Conservation (phyloP, 495 filamentous ascomycete genomes). For the Daldinia caldariorum region DNA sequence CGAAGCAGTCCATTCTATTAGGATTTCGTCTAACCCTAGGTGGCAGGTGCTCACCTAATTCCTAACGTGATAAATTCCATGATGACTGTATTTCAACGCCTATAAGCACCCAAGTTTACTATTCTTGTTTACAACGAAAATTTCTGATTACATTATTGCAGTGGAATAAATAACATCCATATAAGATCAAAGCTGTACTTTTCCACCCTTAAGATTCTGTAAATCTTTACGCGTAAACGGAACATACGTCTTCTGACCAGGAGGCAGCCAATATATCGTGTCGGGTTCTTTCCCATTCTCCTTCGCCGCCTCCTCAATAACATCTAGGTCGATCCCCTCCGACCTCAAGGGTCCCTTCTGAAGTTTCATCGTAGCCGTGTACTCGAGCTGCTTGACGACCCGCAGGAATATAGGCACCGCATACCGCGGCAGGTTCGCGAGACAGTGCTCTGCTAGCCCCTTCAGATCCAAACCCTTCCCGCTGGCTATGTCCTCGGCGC, state of each 20-base stretch:
- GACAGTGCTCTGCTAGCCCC: constrained; percentile 54
- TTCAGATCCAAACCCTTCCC: constrained; percentile 29
- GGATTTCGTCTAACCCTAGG: background rate
- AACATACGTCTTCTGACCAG: constrained; percentile 60
- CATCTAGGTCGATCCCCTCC: constrained; percentile 71
- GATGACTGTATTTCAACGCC: background rate
- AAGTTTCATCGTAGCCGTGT: constrained; percentile 84
- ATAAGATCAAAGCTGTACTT: constrained; percentile 40
- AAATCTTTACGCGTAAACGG: constrained; percentile 68
- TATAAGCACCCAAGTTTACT: background rate
- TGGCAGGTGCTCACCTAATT: too few species aligned
- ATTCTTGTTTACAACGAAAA: background rate
- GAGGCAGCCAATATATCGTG: constrained; percentile 63
- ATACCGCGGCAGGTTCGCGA: constrained; percentile 71
- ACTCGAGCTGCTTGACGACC: constrained; percentile 64
- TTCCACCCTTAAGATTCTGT: constrained; percentile 59
- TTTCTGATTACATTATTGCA: background rate
- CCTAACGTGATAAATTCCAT: background rate
- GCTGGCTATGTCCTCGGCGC: constrained; percentile 20
- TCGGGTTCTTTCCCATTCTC: constrained; percentile 61
- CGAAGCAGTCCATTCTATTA: background rate
- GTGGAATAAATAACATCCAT: background rate
- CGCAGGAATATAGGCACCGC: constrained; percentile 81
- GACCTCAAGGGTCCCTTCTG: constrained; percentile 78
- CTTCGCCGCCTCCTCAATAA: constrained; percentile 57